Conservation (phyloP, 2,329 filamentous ascomycete species). For the Tolypocladium inflatum region DNA sequence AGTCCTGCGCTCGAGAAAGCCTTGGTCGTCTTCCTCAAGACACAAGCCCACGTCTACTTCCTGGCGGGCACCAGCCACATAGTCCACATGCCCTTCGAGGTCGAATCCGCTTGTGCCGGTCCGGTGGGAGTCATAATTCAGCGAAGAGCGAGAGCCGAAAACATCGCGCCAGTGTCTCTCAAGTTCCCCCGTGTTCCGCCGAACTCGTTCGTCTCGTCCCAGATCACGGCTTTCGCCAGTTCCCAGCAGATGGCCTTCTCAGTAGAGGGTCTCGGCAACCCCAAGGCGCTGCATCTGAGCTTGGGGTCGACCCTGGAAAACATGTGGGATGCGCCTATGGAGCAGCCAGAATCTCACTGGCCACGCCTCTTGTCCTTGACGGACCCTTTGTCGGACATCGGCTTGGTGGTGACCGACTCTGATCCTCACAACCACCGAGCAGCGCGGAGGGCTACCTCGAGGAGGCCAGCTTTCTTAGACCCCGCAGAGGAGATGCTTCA, state of each 20-base stretch:
- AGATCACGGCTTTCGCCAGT: slow-evolving; percentile 44
- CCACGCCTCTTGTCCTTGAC: slow-evolving; percentile 75
- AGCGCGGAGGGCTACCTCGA: slow-evolving; percentile 22
- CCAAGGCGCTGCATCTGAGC: slow-evolving; percentile 42
- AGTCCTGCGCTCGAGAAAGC: slow-evolving; percentile 46
- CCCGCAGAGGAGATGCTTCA: slow-evolving; percentile 76
- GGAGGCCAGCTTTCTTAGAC: slow-evolving; percentile 52
- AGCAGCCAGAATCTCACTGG: slow-evolving; percentile 49
- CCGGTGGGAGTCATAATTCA: slow-evolving; percentile 80
- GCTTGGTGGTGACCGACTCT: slow-evolving; percentile 61
- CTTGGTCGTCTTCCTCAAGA: slow-evolving; percentile 83
- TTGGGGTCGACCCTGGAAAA: slow-evolving; percentile 46
- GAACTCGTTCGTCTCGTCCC: slow-evolving; percentile 73
- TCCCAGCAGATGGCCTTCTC: slow-evolving; percentile 45
- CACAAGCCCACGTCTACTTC: slow-evolving; percentile 89
- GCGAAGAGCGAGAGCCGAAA: slow-evolving; percentile 54
- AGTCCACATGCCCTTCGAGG: slow-evolving; percentile 88
- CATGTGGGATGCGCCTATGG: slow-evolving; percentile 45
- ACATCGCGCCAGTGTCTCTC: slow-evolving; percentile 39
- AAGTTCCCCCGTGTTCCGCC: slow-evolving; percentile 58
- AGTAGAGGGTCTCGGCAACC: slow-evolving; percentile 45
- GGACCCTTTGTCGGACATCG: slow-evolving; percentile 78
- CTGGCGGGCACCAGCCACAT: slow-evolving; percentile 80
- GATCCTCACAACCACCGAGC: slow-evolving; percentile 25
- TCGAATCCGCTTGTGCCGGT: slow-evolving; percentile 76